phyloP scores from a whole-genome alignment of 345 rosid species.

The Hibiscus syriacus region DNA sequence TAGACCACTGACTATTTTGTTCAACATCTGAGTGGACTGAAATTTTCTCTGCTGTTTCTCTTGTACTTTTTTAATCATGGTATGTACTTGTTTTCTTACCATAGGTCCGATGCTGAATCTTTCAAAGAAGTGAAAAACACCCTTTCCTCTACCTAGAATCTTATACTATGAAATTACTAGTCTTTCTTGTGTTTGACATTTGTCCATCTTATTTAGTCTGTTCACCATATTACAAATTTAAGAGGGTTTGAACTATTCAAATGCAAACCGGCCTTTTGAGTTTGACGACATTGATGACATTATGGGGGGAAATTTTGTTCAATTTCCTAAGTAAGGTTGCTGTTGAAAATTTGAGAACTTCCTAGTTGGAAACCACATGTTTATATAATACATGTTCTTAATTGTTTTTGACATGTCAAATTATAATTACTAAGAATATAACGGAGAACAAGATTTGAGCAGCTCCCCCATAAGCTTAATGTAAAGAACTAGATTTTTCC shows the following conservation, averaged over 20 bases:
- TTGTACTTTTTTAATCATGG: constrained; percentile 80
- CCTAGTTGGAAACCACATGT: not conserved
- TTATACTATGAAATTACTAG: not conserved
- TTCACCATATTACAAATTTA: not conserved
- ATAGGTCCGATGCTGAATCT: not conserved
- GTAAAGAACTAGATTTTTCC: too few relatives aligned
- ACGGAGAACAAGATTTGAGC: not conserved
- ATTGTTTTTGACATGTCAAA: not conserved
- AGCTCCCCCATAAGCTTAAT: not conserved
- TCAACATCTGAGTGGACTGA: constrained; percentile 59
- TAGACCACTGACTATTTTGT: constrained; percentile 26
- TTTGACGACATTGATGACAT: not conserved
- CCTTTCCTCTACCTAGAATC: not conserved
- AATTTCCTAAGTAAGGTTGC: not conserved
- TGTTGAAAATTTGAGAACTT: not conserved
- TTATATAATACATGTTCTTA: not conserved
- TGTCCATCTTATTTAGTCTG: not conserved
- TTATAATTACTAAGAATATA: not conserved
- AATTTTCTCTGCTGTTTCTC: constrained; percentile 70
- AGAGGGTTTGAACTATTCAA: not conserved
- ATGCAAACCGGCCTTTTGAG: not conserved
- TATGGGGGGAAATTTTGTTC: not conserved
- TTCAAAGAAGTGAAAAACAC: not conserved
- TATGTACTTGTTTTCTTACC: constrained; percentile 25
- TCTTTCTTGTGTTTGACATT: not conserved